Base-by-base conservation (phyloP, 2,329 filamentous ascomycete genomes). In the Alternaria ventricosa region DNA sequence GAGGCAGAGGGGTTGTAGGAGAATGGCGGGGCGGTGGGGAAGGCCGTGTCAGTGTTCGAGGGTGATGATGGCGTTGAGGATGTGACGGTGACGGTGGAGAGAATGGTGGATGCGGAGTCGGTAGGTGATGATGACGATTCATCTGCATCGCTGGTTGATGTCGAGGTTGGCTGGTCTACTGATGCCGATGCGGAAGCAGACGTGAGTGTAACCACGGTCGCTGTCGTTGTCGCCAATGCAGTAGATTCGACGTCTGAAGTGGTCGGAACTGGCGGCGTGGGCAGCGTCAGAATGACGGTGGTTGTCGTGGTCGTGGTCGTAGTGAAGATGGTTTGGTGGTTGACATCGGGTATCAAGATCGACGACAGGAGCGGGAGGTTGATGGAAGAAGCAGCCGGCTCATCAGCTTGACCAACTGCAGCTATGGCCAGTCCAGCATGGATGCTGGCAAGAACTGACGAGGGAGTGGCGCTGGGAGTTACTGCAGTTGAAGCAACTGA, bases 1-100 rank as follows among this genome's bases (percentile, higher is more conserved):
- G 67, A 60, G 28, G 60, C 58, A 11, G 64, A 61, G n/a, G 51
- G 55, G 30, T 56, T 55, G 18, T 60, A 50, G 7, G 57, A 65
- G 25, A 55, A 65, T 9, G 63, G 60, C 11, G 60, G 55, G 3
- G 36, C 53, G 12, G 51, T 55, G 20, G 55, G 55, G 8, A 59
- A 63, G 8, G 41, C 43, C 8, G 46, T 43, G 20, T 30, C 13
- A 13, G 44, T 56, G 43, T 28, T 43, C 11, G 53, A 28, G 18
- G 22, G 23, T 9, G 43, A 30, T 51, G 61, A 60, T 51, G 27
- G 44, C 13, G 22, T 15, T 10, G 56, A 33, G 25, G 45, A 15
- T 12, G 50, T 51, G 22, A 20, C 15, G 45, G n/a, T 49, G 41
- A 23, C 12, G 22, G 27, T 49, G 22, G 57, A 51, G 12, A 51